These are phyloP conservation scores for Vitis vinifera DNA, from an alignment of 164 flowering plant species.

Conservation along the genomic window DNA sequence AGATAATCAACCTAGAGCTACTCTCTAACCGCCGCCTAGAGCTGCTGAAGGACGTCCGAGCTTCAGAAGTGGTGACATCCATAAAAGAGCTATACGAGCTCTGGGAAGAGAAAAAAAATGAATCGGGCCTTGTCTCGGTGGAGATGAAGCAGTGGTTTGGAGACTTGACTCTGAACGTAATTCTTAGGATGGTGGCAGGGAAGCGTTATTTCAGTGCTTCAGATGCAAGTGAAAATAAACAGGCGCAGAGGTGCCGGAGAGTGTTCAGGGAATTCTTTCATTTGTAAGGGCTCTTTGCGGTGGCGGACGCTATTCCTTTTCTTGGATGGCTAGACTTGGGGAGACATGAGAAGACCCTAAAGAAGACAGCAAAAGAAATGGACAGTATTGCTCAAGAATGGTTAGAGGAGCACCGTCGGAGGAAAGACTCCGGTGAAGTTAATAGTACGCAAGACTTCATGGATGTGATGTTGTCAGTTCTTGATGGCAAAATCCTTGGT, in stretches of 20 bases:
- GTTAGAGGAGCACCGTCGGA: too few relatives aligned
- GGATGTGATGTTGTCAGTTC: too few relatives aligned
- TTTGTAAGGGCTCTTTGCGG: slow-evolving; percentile 1
- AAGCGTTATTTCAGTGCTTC: slow-evolving; percentile 17
- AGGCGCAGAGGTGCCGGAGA: slow-evolving; percentile 2
- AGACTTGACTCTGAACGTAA: slow-evolving; percentile 24
- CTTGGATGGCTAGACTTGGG: neutral
- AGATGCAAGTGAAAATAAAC: neutral
- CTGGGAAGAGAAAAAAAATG: slow-evolving; percentile 2
- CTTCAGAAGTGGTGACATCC: slow-evolving; percentile 6
- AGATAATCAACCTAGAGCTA: slow-evolving; percentile 13
- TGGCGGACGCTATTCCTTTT: slow-evolving; percentile 16
- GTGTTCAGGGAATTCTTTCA: slow-evolving; percentile 12
- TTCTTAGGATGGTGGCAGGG: slow-evolving; percentile 26
- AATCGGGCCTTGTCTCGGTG: neutral
- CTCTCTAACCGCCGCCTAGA: slow-evolving; percentile 13
- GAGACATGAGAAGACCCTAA: too few relatives aligned
- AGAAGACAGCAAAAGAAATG: too few relatives aligned
- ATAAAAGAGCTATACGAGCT: slow-evolving; percentile 5
- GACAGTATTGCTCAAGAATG: too few relatives aligned
- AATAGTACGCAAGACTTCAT: too few relatives aligned
- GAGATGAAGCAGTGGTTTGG: slow-evolving; percentile 31
- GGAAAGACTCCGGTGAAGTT: too few relatives aligned
- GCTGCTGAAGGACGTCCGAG: slow-evolving; percentile 1
- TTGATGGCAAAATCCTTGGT: too few relatives aligned